Percentiles rank a stretch among this genome's conserved stretches.
Evolutionary conservation across 2,329 filamentous ascomycete genomes (phyloP).

Genomic region (Nigrospora osmanthi): DNA sequence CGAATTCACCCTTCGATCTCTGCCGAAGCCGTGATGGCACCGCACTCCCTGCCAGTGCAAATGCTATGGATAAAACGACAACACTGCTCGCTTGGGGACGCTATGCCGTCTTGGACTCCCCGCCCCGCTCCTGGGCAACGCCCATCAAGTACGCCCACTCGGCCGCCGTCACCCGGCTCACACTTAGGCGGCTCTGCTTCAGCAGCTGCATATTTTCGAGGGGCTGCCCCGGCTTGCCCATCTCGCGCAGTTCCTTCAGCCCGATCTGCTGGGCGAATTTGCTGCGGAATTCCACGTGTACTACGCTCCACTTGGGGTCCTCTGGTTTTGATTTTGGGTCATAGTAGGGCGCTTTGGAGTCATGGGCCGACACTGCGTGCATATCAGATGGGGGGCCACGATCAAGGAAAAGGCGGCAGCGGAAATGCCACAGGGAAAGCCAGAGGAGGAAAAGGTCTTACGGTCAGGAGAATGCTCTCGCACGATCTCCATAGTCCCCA

Average conservation of each 20-base stretch:
- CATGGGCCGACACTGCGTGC: slow-evolving; percentile 57
- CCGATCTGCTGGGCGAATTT: slow-evolving; percentile 70
- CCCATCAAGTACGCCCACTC: slow-evolving; percentile 60
- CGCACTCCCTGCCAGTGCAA: too few relatives aligned
- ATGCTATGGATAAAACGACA: neutral
- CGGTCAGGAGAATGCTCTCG: slow-evolving; percentile 74
- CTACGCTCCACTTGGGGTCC: slow-evolving; percentile 77
- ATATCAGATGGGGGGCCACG: slow-evolving; percentile 10
- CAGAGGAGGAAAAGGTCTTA: slow-evolving; percentile 28
- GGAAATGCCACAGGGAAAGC: neutral
- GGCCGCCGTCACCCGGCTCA: slow-evolving; percentile 54
- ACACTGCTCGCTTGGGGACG: neutral
- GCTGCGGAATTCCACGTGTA: slow-evolving; percentile 78
- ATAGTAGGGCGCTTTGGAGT: slow-evolving; percentile 71
- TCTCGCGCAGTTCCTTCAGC: slow-evolving; percentile 62
- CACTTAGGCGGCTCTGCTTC: slow-evolving; percentile 74
- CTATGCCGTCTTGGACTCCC: slow-evolving; percentile 8
- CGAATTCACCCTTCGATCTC: slow-evolving; percentile 34
- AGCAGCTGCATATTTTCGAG: slow-evolving; percentile 76
- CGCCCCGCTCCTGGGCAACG: slow-evolving; percentile 33
- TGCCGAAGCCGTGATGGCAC: slow-evolving; percentile 14
- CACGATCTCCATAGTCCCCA: slow-evolving; percentile 83
- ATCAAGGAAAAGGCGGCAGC: neutral
- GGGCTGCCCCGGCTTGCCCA: slow-evolving; percentile 45
- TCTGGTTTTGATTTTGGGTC: slow-evolving; percentile 65